These are phyloP conservation scores for Pachysandra terminalis DNA, from an alignment of 164 flowering plant species.

Conservation along the genomic window DNA sequence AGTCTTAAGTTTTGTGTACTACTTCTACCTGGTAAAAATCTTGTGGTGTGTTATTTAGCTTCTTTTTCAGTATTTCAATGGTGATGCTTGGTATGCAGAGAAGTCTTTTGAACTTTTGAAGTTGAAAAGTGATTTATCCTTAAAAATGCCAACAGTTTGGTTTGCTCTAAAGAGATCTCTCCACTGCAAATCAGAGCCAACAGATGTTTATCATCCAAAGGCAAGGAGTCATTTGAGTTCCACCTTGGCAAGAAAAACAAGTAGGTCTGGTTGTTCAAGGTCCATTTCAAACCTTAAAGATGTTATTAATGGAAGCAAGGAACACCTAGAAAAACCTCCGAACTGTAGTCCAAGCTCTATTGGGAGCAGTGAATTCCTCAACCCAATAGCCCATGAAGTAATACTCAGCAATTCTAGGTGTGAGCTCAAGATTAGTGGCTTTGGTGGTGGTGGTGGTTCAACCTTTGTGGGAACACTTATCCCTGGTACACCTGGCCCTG, in stretches of 20 bases:
- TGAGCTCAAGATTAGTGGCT: slow-evolving; percentile 84
- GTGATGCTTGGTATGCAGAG: no score
- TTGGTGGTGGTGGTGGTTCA: slow-evolving; percentile 35
- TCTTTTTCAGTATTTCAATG: no score
- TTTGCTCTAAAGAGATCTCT: slow-evolving; percentile 74
- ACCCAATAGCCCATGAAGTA: slow-evolving; percentile 13
- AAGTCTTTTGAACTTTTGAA: no score
- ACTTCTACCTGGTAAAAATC: no score
- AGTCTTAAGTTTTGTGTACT: no score
- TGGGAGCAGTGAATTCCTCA: slow-evolving; percentile 13
- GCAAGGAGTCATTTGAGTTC: slow-evolving; percentile 54
- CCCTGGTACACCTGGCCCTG: slow-evolving; percentile 98
- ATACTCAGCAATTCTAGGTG: slow-evolving; percentile 77
- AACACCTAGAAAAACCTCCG: slow-evolving; percentile 1
- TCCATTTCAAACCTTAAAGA: slow-evolving; percentile 94
- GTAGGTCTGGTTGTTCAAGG: slow-evolving; percentile 95
- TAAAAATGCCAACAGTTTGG: slow-evolving; percentile 86
- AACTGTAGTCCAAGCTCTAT: slow-evolving; percentile 12
- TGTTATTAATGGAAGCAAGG: slow-evolving; percentile 27
- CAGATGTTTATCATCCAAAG: slow-evolving; percentile 83
- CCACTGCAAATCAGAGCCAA: slow-evolving; percentile 81
- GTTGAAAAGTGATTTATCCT: no score
- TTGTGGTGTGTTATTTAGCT: no score
- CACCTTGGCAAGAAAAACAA: slow-evolving; percentile 57
- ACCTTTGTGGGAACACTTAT: slow-evolving; percentile 71